Conservation (phyloP, 768 basidiomycete species). For the Heimioporus sp. region DNA sequence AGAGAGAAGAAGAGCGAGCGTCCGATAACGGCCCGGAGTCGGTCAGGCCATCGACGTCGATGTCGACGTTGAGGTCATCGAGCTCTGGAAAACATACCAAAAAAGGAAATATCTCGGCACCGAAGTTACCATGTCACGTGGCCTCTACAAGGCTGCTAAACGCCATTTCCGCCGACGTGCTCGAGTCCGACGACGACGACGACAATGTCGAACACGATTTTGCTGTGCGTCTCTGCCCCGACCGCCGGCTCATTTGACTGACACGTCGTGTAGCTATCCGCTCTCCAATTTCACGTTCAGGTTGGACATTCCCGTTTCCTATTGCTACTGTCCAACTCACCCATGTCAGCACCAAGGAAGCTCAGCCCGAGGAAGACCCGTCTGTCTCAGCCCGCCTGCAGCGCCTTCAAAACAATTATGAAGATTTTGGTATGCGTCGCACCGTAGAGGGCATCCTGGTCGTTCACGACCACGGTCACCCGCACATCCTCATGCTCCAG, state of each 20-base stretch:
- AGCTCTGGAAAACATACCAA: background rate
- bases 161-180: constrained; percentile 8
- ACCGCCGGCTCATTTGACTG: background rate
- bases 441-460: constrained; percentile 81
- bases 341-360: constrained; percentile 78
- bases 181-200: constrained; percentile 23
- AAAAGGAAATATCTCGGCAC: constrained; percentile 7
- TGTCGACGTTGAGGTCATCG: background rate
- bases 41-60: constrained; percentile 4
- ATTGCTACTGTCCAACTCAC: constrained; percentile 8
- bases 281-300: constrained; percentile 93
- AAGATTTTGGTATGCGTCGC: constrained; percentile 93
- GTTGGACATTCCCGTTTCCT: constrained; percentile 33
- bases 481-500: constrained; percentile 96
- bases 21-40: no score
- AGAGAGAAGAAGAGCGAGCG: background rate
- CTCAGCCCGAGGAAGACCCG: constrained; percentile 96
- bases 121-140: constrained; percentile 15
- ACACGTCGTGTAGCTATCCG: constrained; percentile 54
- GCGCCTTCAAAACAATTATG: constrained; percentile 94
- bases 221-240: constrained; percentile 36
- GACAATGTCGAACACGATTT: constrained; percentile 52
- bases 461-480: constrained; percentile 95
- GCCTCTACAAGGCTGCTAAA: background rate
- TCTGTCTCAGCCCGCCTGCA: constrained; percentile 93